Conservation (phyloP, 2,329 filamentous ascomycete species). For the Claviceps quebecensis region DNA sequence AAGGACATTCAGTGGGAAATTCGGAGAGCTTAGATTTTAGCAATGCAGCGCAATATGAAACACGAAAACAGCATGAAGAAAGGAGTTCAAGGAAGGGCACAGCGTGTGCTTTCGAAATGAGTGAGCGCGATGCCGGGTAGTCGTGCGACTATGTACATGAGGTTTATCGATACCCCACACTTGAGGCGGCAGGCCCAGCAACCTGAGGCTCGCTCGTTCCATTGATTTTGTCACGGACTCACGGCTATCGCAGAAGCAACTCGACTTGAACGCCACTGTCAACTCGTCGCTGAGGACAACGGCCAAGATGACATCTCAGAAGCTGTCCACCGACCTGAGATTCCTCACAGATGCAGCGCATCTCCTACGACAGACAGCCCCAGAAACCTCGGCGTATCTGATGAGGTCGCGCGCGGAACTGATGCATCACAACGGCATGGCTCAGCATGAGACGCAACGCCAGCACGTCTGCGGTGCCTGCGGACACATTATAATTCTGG, state of each 20-base stretch:
- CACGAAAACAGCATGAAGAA: neutral
- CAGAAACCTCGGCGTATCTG: constrained; percentile 44
- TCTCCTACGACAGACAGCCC: constrained; percentile 35
- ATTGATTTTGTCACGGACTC: too few species aligned
- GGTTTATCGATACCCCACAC: constrained; percentile 1
- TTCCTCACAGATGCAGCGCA: constrained; percentile 48
- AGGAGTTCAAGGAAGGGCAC: too few species aligned
- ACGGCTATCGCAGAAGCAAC: too few species aligned
- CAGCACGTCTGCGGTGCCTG: constrained; percentile 45
- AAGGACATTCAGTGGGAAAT: constrained; percentile 84
- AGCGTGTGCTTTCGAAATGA: neutral
- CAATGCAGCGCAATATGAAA: too few species aligned
- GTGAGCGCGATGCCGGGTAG: neutral
- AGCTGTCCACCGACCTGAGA: constrained; percentile 13
- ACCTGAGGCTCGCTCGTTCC: too few species aligned
- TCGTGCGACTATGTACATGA: too few species aligned
- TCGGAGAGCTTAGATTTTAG: constrained; percentile 41
- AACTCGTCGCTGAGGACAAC: neutral
- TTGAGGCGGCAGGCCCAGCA: neutral
- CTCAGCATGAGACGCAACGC: constrained; percentile 32
- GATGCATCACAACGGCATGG: constrained; percentile 31
- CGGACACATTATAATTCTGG: constrained; percentile 44
- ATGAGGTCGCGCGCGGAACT: constrained; percentile 39
- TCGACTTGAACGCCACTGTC: neutral
- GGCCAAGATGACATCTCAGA: constrained; percentile 8